Base-by-base conservation (phyloP, 2,329 filamentous ascomycete genomes). In the Scorias spongiosa region DNA sequence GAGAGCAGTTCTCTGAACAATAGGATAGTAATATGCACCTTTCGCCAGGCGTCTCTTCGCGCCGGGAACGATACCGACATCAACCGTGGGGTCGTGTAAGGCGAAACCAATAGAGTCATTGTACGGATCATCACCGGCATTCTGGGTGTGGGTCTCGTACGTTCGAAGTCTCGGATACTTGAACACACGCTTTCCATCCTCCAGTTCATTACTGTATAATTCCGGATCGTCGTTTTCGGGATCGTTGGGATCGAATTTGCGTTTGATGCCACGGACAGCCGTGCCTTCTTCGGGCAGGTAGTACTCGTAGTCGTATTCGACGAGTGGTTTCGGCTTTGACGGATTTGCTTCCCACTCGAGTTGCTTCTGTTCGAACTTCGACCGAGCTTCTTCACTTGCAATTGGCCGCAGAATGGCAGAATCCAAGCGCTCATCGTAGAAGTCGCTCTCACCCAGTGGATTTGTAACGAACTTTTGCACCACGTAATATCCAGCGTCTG, bases 11-110 rank as follows among this genome's bases (percentile, higher is more conserved):
- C 72, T 70, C 54, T 72, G 69, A 15, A 70, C 59, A 43, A 80
- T 71, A 0, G 76, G 75, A 48, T 80, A 80, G 56, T 76, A 76
- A 57, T 77, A 80, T 11, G 76, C 76, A 1, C 66, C 76, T 54
- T 71, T 72, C 47, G 63, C 61, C 47, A 68, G 49, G 45, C 61
- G 40, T 42, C 65, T 63, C 46, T 63, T 66, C 15, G 51, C 51
- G 10, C 52, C 50, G 30, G 61, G 59, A n/a, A 53, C 55, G 1
- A 41, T 40, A n/a, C 46, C 54, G 7, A 50, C 49, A 2, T 57
- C 55, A 2, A 46, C 42, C 28, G 66, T 64, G 0, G 69, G 66
- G 50, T 79, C 69, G 53, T 76, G 74, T 29, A 81, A 58, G 1
- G 74, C 72, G 41, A 81, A 44, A 2, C 74, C 76, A 29, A 80